Evolutionary conservation across 169 alveolate species (phyloP), one percentile per base, ranked within the genome.

Genomic region (Cryptosporidium xiaoi): DNA sequence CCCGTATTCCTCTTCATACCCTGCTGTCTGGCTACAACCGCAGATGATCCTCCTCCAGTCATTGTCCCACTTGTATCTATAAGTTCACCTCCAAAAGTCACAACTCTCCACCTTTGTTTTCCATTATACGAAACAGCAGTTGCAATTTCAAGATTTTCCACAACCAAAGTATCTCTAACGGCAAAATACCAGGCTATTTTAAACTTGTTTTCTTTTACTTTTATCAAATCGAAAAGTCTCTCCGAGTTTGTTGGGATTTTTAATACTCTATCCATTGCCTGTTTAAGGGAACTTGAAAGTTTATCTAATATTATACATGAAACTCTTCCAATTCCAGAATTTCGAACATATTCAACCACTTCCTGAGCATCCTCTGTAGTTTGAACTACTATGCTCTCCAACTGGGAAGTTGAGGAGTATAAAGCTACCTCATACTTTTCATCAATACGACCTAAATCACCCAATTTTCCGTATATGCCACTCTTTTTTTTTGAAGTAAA

Each of bases 31-130:
- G 82, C 58, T 20, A 82, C 50, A n/a, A 62, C 24, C 46, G 55
- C 66, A 51, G 48, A 56, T 1, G 91, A 2, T 2, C 96, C 96
- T 8, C 97, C 96, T 18, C 99, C 99, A 18, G 96, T 92, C 96
- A 97, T 95, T 2, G 97, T 94, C 27, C 99, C 99, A 29, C 97
- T 95, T 15, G 93, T 92, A 66, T 97, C 99, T 12, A 97, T 95
- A 24, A 97, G 66, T 83, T 96, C 98, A 1, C 99, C 99, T 62
- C 93, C 92, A 33, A 95, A 50, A 24, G 98, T 96, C 0, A 97
- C 99, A 0, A 97, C 98, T 83, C 98, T 94, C 82, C 93, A 91
- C 56, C 96, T 93, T 66, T 90, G 93, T 20, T 87, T 51, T 7
- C 66, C 51, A 16, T 85, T 90, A 92, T 95, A 96, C 1, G 96